Conservation (phyloP, 768 basidiomycete genomes). For the Russula sp. region DNA sequence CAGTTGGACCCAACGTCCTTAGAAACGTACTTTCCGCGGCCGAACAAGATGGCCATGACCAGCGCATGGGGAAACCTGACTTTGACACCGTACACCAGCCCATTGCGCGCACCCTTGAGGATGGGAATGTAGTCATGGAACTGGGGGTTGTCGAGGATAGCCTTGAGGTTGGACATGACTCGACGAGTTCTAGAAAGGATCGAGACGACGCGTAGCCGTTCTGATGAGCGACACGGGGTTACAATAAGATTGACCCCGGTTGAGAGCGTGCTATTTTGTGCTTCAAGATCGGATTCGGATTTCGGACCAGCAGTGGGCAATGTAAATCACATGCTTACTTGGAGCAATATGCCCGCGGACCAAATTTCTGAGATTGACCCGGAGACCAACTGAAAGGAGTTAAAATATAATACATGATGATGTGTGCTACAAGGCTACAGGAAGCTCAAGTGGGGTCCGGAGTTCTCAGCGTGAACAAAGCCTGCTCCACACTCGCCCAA, state of each 20-base stretch:
- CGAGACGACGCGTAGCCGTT: too few relatives aligned
- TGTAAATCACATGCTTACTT: slow-evolving; percentile 16
- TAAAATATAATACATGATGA: too few relatives aligned
- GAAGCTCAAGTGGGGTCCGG: too few relatives aligned
- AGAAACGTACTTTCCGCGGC: slow-evolving; percentile 75
- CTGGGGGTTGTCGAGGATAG: slow-evolving; percentile 56
- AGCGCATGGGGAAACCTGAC: slow-evolving; percentile 94
- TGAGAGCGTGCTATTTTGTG: not conserved
- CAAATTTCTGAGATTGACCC: too few relatives aligned
- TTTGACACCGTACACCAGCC: slow-evolving; percentile 85
- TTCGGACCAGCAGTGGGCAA: not conserved
- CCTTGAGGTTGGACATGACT: slow-evolving; percentile 28
- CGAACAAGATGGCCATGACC: slow-evolving; percentile 93
- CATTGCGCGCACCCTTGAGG: slow-evolving; percentile 90
- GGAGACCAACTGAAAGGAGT: too few relatives aligned
- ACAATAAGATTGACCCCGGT: too few relatives aligned
- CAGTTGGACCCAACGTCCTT: not conserved
- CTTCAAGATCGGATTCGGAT: not conserved
- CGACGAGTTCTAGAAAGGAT: not conserved
- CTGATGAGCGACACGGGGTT: not conserved
- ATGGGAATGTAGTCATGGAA: slow-evolving; percentile 90
- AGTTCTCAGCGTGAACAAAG: not conserved
- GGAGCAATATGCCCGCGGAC: too few relatives aligned
- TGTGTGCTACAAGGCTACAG: too few relatives aligned
- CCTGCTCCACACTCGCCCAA: slow-evolving; percentile 15